Evolutionary conservation across 306 rosid species (phyloP).

Genomic region (Acacia confusa): DNA sequence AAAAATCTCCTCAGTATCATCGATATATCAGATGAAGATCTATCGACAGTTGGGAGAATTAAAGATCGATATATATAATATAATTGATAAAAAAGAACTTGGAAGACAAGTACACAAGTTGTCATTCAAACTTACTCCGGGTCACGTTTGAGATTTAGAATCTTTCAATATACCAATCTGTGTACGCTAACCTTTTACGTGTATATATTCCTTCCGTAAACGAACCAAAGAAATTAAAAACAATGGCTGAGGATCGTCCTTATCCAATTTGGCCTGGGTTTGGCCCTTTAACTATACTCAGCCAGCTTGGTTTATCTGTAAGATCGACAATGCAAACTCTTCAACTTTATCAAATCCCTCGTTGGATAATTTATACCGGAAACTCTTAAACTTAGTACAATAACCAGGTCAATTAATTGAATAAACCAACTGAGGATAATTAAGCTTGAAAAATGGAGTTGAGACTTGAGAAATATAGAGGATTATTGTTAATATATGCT

Average conservation of each 20-base stretch:
- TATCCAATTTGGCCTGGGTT: not conserved
- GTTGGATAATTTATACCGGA: not conserved
- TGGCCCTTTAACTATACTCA: not conserved
- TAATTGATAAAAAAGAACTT: not conserved
- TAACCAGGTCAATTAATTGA: not conserved
- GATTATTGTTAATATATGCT: not conserved
- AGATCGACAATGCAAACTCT: not conserved
- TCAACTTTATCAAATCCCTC: not conserved
- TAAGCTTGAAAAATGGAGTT: not conserved
- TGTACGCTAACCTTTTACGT: not conserved
- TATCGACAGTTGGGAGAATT: not conserved
- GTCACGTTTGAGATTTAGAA: conserved; percentile 24
- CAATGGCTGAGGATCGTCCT: not conserved
- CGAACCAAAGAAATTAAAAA: conserved; percentile 3
- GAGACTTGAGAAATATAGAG: not conserved
- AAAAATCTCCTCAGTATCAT: not conserved
- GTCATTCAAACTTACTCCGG: conserved; percentile 1
- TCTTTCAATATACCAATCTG: conserved; percentile 14
- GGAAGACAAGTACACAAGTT: not conserved
- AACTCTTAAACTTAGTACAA: not conserved
- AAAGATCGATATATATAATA: not conserved
- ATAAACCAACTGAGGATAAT: not conserved
- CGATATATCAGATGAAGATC: not conserved
- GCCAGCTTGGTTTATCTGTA: not conserved
- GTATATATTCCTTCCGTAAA: conserved; percentile 12